Conservation (phyloP, 2,329 filamentous ascomycete genomes). For the Verticillium albo-atrum region DNA sequence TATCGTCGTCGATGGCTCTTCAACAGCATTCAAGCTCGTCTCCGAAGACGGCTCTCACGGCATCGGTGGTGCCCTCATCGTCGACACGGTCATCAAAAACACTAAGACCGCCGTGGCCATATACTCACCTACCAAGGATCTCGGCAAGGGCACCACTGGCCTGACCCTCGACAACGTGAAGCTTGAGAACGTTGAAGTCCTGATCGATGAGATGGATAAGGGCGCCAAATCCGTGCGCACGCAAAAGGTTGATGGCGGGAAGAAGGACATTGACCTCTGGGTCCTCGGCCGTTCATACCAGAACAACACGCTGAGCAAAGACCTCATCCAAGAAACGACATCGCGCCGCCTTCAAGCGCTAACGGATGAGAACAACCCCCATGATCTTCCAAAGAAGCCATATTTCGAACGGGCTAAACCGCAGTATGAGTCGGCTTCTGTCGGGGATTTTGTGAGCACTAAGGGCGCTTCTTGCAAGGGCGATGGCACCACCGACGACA, state of each 20-base stretch:
- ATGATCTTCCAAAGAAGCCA: background rate
- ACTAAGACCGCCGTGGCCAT: background rate
- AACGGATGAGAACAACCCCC: background rate
- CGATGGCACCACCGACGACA: slow-evolving; percentile 61
- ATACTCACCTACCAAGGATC: background rate
- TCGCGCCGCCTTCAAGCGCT: background rate
- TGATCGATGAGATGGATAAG: background rate
- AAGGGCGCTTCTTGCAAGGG: slow-evolving; percentile 54
- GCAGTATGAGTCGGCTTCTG: slow-evolving; percentile 35
- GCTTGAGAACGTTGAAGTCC: background rate
- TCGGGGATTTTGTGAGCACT: slow-evolving; percentile 32
- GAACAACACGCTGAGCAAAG: background rate
- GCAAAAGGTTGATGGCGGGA: background rate
- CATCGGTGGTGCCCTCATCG: background rate
- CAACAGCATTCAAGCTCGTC: background rate
- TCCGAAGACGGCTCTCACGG: background rate
- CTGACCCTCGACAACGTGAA: background rate
- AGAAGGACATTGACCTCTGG: background rate
- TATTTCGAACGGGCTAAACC: slow-evolving; percentile 50
- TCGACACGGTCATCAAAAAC: background rate
- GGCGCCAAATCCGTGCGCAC: background rate
- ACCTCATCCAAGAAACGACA: background rate
- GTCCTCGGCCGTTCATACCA: background rate
- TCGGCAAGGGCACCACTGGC: background rate
- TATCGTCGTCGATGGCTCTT: slow-evolving; percentile 1